Conservation (phyloP, 441 rosid species). For the Arabidopsis hybrid region DNA sequence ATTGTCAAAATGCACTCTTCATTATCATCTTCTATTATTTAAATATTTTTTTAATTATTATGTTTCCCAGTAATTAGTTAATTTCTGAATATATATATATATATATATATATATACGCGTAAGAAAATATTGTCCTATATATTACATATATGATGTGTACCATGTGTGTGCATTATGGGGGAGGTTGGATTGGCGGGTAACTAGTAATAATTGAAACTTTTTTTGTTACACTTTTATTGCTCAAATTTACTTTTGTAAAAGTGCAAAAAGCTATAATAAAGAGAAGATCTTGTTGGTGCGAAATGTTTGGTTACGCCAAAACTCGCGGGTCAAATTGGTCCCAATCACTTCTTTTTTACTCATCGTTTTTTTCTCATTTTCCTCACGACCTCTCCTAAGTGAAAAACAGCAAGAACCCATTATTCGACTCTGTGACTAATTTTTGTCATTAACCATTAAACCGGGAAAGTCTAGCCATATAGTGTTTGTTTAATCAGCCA, state of each 20-base stretch:
- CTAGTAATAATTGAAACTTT: conserved; percentile 40
- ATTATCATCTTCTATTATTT: too few species aligned
- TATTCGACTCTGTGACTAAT: background rate
- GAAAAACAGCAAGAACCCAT: conserved; percentile 42
- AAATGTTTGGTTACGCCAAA: conserved; percentile 45
- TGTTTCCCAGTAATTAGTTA: too few species aligned
- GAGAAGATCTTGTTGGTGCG: conserved; percentile 43
- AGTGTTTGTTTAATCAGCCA: background rate
- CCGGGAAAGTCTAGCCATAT: background rate
- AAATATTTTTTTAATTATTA: too few species aligned
- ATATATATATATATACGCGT: background rate
- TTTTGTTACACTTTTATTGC: conserved; percentile 41
- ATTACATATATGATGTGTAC: conserved; percentile 35
- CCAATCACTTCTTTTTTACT: conserved; percentile 38
- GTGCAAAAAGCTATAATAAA: conserved; percentile 42
- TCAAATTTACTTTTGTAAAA: conserved; percentile 46
- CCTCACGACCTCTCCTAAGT: background rate
- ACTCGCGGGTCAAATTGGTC: conserved; percentile 45
- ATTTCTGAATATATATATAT: background rate
- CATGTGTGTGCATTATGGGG: conserved; percentile 43
- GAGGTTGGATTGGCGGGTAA: conserved; percentile 46
- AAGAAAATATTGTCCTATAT: background rate
- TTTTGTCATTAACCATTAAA: background rate
- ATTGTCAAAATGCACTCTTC: too few species aligned
- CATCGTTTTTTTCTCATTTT: background rate